Conservation (phyloP, 192 early-diverging fungal species). For the Coemansia sp. region DNA sequence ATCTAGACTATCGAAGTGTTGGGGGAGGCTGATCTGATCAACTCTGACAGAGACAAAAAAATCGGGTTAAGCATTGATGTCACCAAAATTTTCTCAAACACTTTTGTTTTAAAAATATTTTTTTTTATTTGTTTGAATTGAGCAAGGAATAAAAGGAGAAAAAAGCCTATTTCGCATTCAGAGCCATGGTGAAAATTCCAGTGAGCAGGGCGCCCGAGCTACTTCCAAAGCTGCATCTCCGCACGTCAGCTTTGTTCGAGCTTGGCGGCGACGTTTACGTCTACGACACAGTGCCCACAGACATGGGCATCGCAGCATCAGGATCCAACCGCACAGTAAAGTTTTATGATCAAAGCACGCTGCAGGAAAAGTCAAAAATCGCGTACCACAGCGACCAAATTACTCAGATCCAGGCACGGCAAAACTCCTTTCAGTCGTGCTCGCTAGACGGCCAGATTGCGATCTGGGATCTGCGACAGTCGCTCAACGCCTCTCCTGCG, state of each 20-base stretch:
- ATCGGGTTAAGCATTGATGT: too few species aligned
- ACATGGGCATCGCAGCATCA: slow-evolving; percentile 34
- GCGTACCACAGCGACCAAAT: slow-evolving; percentile 63
- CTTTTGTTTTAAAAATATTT: too few species aligned
- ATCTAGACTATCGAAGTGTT: too few species aligned
- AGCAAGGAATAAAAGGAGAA: too few species aligned
- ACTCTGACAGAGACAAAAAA: too few species aligned
- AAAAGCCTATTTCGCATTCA: neutral
- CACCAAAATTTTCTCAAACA: too few species aligned
- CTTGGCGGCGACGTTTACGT: slow-evolving; percentile 31
- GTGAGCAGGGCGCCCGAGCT: slow-evolving; percentile 31
- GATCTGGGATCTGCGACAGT: slow-evolving; percentile 68
- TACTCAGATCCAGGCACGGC: slow-evolving; percentile 59
- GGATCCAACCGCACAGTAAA: slow-evolving; percentile 68
- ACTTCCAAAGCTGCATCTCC: slow-evolving; percentile 30
- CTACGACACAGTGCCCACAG: slow-evolving; percentile 34
- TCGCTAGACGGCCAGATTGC: slow-evolving; percentile 65
- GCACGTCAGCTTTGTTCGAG: slow-evolving; percentile 9
- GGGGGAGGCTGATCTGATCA: neutral
- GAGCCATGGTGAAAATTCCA: slow-evolving; percentile 32
- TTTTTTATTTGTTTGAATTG: too few species aligned
- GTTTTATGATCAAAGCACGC: slow-evolving; percentile 60
- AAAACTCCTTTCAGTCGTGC: slow-evolving; percentile 60
- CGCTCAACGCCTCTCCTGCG: slow-evolving; percentile 15
- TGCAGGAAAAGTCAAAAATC: slow-evolving; percentile 49